A percentile compares a stretch with the other conserved stretches of the same genome.
These are phyloP conservation scores for Rhamnella rubrinervis DNA, from an alignment of 331 rosid genomes.

Conservation along the genomic window DNA sequence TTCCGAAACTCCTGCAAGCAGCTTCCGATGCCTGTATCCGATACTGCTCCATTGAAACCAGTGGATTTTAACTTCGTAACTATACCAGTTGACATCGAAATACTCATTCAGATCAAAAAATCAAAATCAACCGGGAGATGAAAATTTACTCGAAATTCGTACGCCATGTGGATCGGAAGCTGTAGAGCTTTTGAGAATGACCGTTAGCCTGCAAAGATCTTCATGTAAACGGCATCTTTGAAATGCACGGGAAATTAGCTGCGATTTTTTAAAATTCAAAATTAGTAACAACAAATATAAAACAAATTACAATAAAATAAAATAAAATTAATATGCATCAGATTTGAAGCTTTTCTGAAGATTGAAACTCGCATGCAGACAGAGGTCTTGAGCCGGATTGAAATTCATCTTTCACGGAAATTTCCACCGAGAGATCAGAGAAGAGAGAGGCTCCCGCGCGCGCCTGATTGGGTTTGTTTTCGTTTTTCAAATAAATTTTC, in stretches of 20 bases:
- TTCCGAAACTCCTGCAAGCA: slow-evolving; percentile 59
- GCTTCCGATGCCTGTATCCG: slow-evolving; percentile 87
- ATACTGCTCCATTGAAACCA: slow-evolving; percentile 46
- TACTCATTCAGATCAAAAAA: not conserved
- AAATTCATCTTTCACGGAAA: slow-evolving; percentile 41
- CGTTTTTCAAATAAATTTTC: not conserved
- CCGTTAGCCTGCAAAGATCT: slow-evolving; percentile 63
- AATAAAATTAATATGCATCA: not conserved
- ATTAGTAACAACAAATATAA: not conserved
- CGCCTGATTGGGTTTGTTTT: not conserved
- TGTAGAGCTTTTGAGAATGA: slow-evolving; percentile 52
- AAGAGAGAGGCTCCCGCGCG: slow-evolving; percentile 20
- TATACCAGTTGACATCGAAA: not conserved
- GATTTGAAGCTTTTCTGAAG: not conserved
- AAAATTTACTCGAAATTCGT: slow-evolving; percentile 55
- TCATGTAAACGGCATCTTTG: slow-evolving; percentile 76
- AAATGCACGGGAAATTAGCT: slow-evolving; percentile 73
- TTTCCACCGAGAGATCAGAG: not conserved
- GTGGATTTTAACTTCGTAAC: not conserved
- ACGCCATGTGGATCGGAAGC: slow-evolving; percentile 36
- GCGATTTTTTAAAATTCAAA: slow-evolving; percentile 7
- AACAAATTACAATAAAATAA: not conserved
- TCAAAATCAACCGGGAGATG: not conserved
- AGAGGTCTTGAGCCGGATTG: slow-evolving; percentile 46
- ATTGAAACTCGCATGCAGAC: slow-evolving; percentile 51